Percentiles rank a stretch among this genome's conserved stretches.
These are phyloP conservation scores for Trichoderma parareesei DNA, from an alignment of 495 filamentous ascomycete species.

Conservation along the genomic window DNA sequence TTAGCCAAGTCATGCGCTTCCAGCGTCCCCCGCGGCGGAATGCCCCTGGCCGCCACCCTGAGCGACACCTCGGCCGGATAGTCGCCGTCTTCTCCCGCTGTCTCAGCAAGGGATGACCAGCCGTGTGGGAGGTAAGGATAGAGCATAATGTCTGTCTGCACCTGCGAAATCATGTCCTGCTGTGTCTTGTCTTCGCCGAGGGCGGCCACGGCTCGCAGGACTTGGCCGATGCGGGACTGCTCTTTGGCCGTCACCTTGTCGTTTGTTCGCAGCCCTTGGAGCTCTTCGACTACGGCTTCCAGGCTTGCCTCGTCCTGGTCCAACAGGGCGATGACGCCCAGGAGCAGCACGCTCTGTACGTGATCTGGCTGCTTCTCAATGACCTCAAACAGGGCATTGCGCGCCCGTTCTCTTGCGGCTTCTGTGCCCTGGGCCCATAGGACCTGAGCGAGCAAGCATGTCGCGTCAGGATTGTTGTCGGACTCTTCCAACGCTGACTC, in stretches of 20 bases:
- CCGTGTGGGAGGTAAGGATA: slow-evolving; percentile 64
- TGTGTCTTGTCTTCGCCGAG: slow-evolving; percentile 25
- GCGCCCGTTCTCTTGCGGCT: slow-evolving; percentile 63
- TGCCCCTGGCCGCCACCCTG: slow-evolving; percentile 60
- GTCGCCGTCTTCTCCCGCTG: slow-evolving; percentile 28
- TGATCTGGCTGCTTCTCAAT: slow-evolving; percentile 67
- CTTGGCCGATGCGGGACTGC: slow-evolving; percentile 38
- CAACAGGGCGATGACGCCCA: slow-evolving; percentile 75
- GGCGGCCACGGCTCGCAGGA: slow-evolving; percentile 35
- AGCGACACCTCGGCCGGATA: slow-evolving; percentile 75
- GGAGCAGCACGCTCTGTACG: slow-evolving; percentile 63
- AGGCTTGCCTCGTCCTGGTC: slow-evolving; percentile 70
- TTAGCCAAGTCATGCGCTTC: slow-evolving; percentile 59
- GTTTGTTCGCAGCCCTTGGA: slow-evolving; percentile 59
- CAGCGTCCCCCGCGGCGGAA: slow-evolving; percentile 61
- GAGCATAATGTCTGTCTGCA: slow-evolving; percentile 66
- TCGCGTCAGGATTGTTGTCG: slow-evolving; percentile 68
- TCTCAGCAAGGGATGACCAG: slow-evolving; percentile 62
- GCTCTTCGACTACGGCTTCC: slow-evolving; percentile 71
- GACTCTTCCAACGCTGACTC: slow-evolving; percentile 74
- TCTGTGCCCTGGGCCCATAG: slow-evolving; percentile 84
- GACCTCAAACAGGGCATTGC: slow-evolving; percentile 69
- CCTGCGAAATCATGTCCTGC: slow-evolving; percentile 39
- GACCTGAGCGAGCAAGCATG: slow-evolving; percentile 81
- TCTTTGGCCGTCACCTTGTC: slow-evolving; percentile 39